phyloP scores from a whole-genome alignment of 148 eudicot genomes.

The Chenopodium formosanum region DNA sequence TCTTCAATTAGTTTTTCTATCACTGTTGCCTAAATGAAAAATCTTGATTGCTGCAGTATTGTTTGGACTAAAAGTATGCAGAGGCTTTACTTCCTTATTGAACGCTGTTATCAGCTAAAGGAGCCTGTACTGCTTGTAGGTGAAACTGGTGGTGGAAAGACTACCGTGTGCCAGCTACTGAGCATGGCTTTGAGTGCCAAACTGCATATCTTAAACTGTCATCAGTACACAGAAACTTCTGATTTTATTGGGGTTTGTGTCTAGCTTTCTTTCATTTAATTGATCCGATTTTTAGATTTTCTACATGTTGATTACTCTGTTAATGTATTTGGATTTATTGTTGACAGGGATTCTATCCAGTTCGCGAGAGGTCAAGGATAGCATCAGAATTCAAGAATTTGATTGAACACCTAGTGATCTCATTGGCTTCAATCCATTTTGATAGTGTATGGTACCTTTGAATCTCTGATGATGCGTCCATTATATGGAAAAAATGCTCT shows the following conservation, averaged over 20 bases:
- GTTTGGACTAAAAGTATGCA: constrained; percentile 83
- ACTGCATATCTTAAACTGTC: constrained; percentile 85
- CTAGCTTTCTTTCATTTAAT: neutral
- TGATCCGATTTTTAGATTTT: neutral
- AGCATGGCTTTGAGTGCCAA: constrained; percentile 58
- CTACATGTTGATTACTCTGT: constrained; percentile 11
- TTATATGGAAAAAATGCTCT: neutral
- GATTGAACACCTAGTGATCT: constrained; percentile 52
- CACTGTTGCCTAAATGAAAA: neutral
- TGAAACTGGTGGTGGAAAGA: constrained; percentile 99
- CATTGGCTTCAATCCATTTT: constrained; percentile 45
- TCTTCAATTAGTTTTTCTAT: neutral
- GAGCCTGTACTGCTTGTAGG: constrained; percentile 98
- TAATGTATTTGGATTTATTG: constrained; percentile 13
- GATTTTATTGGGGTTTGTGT: constrained; percentile 91
- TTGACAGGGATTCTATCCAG: constrained; percentile 81
- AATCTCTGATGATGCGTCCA: neutral
- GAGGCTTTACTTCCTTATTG: constrained; percentile 79
- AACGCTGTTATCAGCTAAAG: constrained; percentile 78
- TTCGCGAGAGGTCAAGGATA: constrained; percentile 76
- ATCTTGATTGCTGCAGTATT: constrained; percentile 46
- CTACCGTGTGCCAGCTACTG: constrained; percentile 87
- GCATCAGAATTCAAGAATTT: constrained; percentile 57
- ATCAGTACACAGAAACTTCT: constrained; percentile 94
- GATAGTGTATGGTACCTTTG: constrained; percentile 47